Evolutionary conservation across 129 eudicot species (phyloP), one percentile per base, ranked within the genome.

Genomic region (Calendula officinalis): DNA sequence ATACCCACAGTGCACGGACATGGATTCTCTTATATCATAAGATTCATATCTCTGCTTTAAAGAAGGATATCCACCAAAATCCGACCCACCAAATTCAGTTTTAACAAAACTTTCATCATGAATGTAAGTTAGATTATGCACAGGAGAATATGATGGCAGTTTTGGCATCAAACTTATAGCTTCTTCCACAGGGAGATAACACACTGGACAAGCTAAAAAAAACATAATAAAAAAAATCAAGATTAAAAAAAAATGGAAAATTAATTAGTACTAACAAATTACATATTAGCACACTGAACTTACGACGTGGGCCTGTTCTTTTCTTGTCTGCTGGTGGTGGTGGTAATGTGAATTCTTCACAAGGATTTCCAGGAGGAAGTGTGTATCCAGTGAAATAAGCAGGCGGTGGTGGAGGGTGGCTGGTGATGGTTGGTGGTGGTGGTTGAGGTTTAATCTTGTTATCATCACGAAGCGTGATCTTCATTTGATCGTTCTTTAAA

Each of bases 251-350:
- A 68, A 56, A 56, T 8, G 5, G n/a, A 5, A 56, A 45, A 17
- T 5, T 5, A 36, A 15, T 13, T 35, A 47, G 4, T 46, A 13
- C 59, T 62, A 17, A 9, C 36, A 7, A 32, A 9, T 8, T 30
- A 10, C 37, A 4, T 34, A 16, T 13, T 14, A 50, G 61, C 11
- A 35, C 42, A 11, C 0, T 32, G 34, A 39, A 54, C 78, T 65
- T 74, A 74, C 78, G 62, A 3, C 86, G 87, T 15, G 95, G 95
- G 67, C 97, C 97, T 0, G 86, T 85, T 77, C 87, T 77, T 72
- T 86, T 89, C 69, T 69, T 83, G 77, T 89, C 97, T 8, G 91
- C 86, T 61, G 97, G 97, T 35, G 97, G 97, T 37, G 97, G 95
- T 22, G 95, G 95, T 69, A 85, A 62, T 56, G 75, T 69, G 67